phyloP scores from a whole-genome alignment of 176 grass and related monocot species.

The Tillandsia fasciculata region DNA sequence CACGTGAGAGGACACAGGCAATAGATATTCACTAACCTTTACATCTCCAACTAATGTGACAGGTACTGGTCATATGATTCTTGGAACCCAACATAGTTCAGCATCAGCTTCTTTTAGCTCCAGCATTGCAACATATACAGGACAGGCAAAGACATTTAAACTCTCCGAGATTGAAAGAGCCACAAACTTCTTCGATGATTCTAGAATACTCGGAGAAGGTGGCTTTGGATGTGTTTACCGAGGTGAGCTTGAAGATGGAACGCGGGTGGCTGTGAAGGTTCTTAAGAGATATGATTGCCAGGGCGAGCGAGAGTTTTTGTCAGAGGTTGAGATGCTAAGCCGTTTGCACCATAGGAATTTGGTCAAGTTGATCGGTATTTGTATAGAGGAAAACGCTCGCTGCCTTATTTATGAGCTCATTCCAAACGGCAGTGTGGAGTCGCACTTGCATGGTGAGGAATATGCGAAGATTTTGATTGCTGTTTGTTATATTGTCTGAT shows the following conservation, averaged over 20 bases:
- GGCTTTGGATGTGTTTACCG: constrained; percentile 88
- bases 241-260: constrained; percentile 71
- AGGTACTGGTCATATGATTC: constrained; percentile 48
- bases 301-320: constrained; percentile 82
- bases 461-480: not conserved
- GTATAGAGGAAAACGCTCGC: constrained; percentile 62
- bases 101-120: constrained; percentile 64
- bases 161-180: constrained; percentile 64
- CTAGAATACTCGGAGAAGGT: constrained; percentile 82
- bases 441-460: constrained; percentile 82
- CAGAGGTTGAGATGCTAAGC: constrained; percentile 94
- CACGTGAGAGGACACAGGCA: too few species aligned
- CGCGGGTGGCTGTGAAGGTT: constrained; percentile 79
- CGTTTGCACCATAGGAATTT: constrained; percentile 95
- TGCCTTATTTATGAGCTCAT: constrained; percentile 96
- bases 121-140: constrained; percentile 58
- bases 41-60: constrained; percentile 12
- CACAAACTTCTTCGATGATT: constrained; percentile 68
- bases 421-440: constrained; percentile 94
- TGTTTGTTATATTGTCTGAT: too few species aligned
- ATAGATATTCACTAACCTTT: too few species aligned
- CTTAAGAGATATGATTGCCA: constrained; percentile 75
- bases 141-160: constrained; percentile 65
- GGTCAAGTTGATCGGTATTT: constrained; percentile 93
- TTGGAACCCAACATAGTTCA: constrained; percentile 51